Evolutionary conservation across 2,329 filamentous ascomycete genomes (phyloP), one percentile per base, ranked within the genome.

Genomic region (Pleomassaria siparia): DNA sequence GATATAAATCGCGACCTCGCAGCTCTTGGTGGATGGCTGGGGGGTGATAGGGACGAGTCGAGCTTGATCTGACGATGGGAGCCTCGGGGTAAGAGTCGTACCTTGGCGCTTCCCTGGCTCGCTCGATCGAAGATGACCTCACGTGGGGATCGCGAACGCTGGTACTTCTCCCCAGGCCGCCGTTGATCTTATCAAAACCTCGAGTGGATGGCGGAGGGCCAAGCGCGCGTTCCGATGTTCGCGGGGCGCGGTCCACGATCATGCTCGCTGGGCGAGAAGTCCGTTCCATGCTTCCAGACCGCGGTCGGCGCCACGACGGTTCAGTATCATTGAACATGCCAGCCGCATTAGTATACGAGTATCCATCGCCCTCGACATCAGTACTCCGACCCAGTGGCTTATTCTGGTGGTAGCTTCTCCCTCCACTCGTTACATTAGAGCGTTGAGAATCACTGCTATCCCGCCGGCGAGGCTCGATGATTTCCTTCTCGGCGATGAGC

Each of bases 131-230:
- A 10, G 56, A 60, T 9, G 67, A 60, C 18, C 68, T 50, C 20
- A 32, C 57, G 29, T 59, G 59, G 11, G 56, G 50, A 13, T 57
- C 50, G 20, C 53, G 50, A n/a, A 37, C 47, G 37, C 56, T 58
- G 16, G 50, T 45, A 11, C 47, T 50, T 11, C 65, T 54, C 11
- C 52, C 50, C 20, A 64, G 44, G 42, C 49, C 54, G 29, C 45
- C 55, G 56, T 81, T 81, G 53, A 88, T 81, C 69, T 83, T 87
- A 58, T 89, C 87, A 54, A 90, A 83, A 0, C 85, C 87, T 56
- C 86, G 77, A 2, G 83, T 88, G 4, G 84, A 82, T 4, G 85
- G 85, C 9, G 88, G 87, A 2, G 86, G 87, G 13, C 66, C 66
- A 2, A 68, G 60, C 40, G 70, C 69, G 26, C 69, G 63, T 15